Evolutionary conservation across 73 alveolate genomes (phyloP).

Genomic region (Stentor coeruleus): DNA sequence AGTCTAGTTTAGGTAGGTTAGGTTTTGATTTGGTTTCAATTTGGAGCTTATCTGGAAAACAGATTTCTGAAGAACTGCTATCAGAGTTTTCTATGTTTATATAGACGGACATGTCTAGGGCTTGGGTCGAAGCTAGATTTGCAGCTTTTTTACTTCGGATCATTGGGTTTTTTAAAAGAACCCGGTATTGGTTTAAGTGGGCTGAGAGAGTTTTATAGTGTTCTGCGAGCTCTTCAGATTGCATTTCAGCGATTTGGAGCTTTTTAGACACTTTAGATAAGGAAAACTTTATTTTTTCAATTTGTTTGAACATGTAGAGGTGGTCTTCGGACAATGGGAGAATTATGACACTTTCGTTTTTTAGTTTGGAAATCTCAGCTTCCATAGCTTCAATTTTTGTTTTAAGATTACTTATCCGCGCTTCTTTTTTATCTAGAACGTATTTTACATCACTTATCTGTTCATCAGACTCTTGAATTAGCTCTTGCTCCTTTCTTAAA

Average conservation of each 20-base stretch:
- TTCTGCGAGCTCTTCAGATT: neutral
- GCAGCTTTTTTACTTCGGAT: neutral
- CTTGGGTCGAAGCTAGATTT: neutral
- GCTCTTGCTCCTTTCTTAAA: too few relatives aligned
- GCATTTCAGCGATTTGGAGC: constrained; percentile 1
- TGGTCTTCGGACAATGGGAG: neutral
- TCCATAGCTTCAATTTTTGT: neutral
- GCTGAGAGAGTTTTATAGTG: neutral
- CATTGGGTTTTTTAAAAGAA: neutral
- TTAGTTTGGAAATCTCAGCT: neutral
- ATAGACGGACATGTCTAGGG: neutral
- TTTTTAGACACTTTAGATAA: neutral
- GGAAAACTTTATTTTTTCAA: neutral
- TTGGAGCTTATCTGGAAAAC: constrained; percentile 2
- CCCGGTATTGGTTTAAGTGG: neutral
- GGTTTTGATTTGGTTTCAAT: neutral
- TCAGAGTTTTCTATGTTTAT: neutral
- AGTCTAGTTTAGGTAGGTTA: neutral
- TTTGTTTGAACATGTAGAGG: neutral
- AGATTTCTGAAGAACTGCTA: neutral
- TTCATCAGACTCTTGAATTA: too few relatives aligned
- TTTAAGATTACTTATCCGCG: neutral
- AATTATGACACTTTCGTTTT: neutral
- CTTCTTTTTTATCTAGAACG: too few relatives aligned
- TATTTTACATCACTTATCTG: too few relatives aligned